phyloP scores from a whole-genome alignment of 2,329 filamentous ascomycete species.

The Ophiocordyceps australis region DNA sequence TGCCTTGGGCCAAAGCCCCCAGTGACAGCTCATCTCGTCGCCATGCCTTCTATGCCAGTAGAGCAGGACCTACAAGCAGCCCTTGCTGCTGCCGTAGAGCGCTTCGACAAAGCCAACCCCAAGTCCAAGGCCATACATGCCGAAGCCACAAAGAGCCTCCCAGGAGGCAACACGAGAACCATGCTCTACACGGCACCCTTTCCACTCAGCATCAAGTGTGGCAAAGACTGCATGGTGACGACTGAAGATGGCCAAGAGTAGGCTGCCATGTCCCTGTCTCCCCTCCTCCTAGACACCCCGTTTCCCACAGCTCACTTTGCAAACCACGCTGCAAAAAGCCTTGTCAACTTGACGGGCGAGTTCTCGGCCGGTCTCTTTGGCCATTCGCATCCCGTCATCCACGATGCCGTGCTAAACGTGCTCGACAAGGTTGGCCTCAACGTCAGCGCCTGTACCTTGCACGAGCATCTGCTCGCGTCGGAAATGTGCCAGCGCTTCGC shows the following conservation, averaged over 20 bases:
- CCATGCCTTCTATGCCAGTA: too few relatives aligned
- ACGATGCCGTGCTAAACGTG: slow-evolving; percentile 23
- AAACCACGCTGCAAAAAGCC: slow-evolving; percentile 19
- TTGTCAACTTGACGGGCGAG: slow-evolving; percentile 43
- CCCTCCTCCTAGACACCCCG: not conserved
- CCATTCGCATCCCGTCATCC: slow-evolving; percentile 39
- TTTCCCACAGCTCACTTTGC: not conserved
- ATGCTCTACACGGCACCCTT: slow-evolving; percentile 24
- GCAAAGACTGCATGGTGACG: slow-evolving; percentile 14
- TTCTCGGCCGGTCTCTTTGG: slow-evolving; percentile 48
- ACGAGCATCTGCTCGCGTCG: slow-evolving; percentile 31
- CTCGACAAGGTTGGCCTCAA: slow-evolving; percentile 30
- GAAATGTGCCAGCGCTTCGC: slow-evolving; percentile 34
- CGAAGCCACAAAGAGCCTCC: slow-evolving; percentile 16
- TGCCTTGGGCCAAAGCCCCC: too few relatives aligned
- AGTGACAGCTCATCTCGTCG: too few relatives aligned
- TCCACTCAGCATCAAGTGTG: slow-evolving; percentile 20
- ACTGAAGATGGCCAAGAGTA: slow-evolving; percentile 21
- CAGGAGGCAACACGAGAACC: slow-evolving; percentile 27
- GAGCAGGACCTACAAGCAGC: slow-evolving; percentile 11
- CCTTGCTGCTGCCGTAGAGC: slow-evolving; percentile 12
- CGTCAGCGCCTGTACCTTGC: slow-evolving; percentile 30
- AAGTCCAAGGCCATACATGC: slow-evolving; percentile 18
- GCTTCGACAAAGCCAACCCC: slow-evolving; percentile 17
- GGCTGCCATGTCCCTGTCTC: too few relatives aligned